Evolutionary conservation across 2,329 filamentous ascomycete species (phyloP).

Genomic region (Plectosphaerella plurivora): DNA sequence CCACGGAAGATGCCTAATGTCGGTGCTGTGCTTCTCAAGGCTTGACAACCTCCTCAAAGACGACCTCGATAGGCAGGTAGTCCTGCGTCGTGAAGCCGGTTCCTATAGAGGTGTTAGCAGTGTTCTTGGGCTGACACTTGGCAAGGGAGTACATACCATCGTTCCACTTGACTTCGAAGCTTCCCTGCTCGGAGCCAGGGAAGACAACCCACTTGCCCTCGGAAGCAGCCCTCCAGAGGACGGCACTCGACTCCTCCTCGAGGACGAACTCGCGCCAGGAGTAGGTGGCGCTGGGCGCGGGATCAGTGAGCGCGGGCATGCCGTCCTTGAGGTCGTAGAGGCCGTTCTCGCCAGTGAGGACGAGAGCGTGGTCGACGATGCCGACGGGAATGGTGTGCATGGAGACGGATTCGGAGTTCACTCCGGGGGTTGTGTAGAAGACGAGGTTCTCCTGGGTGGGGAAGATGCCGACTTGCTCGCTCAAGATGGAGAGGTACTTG

Average conservation of each 20-base stretch:
- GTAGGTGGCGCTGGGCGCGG: not conserved
- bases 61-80: not conserved
- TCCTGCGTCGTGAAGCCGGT: conserved; percentile 1
- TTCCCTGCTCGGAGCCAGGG: not conserved
- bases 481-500: conserved; percentile 1
- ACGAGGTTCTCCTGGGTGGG: not conserved
- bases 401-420: not conserved
- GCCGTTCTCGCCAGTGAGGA: not conserved
- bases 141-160: not conserved
- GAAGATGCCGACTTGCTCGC: conserved; percentile 1
- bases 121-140: no score
- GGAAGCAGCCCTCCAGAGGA: not conserved
- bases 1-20: no score
- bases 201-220: conserved; percentile 1
- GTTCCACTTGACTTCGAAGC: conserved; percentile 1
- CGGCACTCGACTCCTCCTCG: not conserved
- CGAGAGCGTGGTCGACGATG: conserved; percentile 1
- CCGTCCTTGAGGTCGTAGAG: conserved; percentile 1
- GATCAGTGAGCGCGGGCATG: not conserved
- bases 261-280: conserved; percentile 1
- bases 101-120: not conserved
- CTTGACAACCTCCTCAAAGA: not conserved
- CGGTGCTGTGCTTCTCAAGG: no score
- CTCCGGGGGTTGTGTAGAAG: not conserved
- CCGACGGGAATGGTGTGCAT: not conserved